A percentile compares a stretch with the other conserved stretches of the same genome.
phyloP scores from a whole-genome alignment of 73 alveolate genomes.

The Tetrahymena thermophila region DNA sequence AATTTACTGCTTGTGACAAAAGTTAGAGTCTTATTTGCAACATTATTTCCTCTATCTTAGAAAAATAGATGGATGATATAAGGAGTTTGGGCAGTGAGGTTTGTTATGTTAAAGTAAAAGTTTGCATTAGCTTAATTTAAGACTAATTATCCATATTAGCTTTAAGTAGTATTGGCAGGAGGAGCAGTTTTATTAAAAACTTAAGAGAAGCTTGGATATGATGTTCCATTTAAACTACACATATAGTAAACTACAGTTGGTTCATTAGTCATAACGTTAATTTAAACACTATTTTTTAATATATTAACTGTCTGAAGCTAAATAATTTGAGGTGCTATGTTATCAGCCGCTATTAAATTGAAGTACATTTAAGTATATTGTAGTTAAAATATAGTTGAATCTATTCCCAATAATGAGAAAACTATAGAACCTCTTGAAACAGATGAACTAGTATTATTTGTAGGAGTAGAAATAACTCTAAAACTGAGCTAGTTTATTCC shows the following conservation, averaged over 20 bases:
- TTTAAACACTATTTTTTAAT: constrained; percentile 9
- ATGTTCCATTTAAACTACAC: constrained; percentile 32
- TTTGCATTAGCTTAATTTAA: neutral
- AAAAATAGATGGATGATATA: constrained; percentile 10
- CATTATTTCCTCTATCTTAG: constrained; percentile 33
- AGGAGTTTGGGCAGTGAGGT: constrained; percentile 9
- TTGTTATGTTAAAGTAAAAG: neutral
- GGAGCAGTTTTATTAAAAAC: neutral
- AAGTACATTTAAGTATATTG: constrained; percentile 2
- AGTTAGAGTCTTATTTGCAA: neutral
- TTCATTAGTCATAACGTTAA: constrained; percentile 1
- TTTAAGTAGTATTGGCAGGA: constrained; percentile 12
- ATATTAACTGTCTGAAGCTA: neutral
- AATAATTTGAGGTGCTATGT: neutral
- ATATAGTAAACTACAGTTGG: constrained; percentile 20
- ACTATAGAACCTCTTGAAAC: constrained; percentile 22
- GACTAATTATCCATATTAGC: constrained; percentile 10
- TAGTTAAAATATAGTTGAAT: neutral
- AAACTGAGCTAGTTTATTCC: neutral
- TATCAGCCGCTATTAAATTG: constrained; percentile 12
- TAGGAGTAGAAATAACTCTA: neutral
- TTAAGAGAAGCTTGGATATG: constrained; percentile 2
- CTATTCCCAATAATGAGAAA: neutral
- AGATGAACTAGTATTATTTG: constrained; percentile 1
- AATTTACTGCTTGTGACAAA: constrained; percentile 1